Evolutionary conservation across 371 early-diverging fungal species (phyloP).

Genomic region (Mortierella sp.): DNA sequence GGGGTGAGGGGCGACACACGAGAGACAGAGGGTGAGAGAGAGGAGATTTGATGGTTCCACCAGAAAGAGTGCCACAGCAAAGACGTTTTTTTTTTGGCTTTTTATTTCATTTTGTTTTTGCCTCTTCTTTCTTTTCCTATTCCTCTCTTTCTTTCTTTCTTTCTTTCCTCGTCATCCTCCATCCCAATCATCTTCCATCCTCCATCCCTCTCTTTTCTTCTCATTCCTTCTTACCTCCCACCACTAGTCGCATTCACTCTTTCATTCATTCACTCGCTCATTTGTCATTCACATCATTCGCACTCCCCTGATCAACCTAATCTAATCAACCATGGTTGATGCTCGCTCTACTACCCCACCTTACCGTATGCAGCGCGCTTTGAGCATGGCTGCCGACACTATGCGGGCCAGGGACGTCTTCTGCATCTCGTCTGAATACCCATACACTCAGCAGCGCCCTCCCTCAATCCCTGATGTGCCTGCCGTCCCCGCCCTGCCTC

Average conservation of each 20-base stretch:
- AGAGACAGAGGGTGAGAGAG: background rate
- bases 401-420: slow-evolving; percentile 17
- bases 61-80: background rate
- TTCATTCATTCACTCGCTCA: background rate
- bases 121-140: slow-evolving; percentile 3
- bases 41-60: background rate
- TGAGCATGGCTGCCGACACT: slow-evolving; percentile 53
- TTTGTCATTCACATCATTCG: background rate
- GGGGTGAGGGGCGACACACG: background rate
- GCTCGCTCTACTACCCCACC: slow-evolving; percentile 22
- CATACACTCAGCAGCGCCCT: slow-evolving; percentile 16
- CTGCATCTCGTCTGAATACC: slow-evolving; percentile 24
- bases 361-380: slow-evolving; percentile 50
- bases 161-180: background rate
- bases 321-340: slow-evolving; percentile 20
- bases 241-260: background rate
- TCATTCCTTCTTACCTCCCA: background rate
- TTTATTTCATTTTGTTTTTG: background rate
- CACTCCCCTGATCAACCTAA: background rate
- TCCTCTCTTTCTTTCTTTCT: background rate
- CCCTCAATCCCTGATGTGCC: background rate
- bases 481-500: background rate
- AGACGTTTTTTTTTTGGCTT: background rate
- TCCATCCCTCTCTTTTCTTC: slow-evolving; percentile 6
- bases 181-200: background rate